Base-by-base conservation (phyloP, 306 rosid species). In the Clitoria ternatea region DNA sequence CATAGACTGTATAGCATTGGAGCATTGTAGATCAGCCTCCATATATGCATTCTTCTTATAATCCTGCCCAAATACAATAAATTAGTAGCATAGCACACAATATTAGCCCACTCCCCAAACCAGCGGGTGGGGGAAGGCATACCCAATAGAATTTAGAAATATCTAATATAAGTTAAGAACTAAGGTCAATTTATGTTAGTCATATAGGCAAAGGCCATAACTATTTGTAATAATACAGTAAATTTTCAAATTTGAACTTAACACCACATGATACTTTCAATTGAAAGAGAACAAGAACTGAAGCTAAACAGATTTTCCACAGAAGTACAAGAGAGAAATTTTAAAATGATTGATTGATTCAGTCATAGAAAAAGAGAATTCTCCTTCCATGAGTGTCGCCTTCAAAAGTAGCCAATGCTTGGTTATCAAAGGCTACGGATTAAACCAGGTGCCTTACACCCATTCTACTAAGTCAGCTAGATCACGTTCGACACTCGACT, bases 1-100 rank as follows among this genome's bases (percentile, higher is more conserved):
- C 97, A 91, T 91, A 74, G 79, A 85, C 52, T 79, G 97, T 64
- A 89, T 74, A 17, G 91, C 87, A 84, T 77, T 85, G 42, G 91
- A 74, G 81, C 91, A 89, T 30, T 53, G 92, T 81, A 83, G 43
- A 36, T 89, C 96, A 50, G 97, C 97, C 87, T 89, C 93, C 88
- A 84, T 74, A 82, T 78, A 91, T 13, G 90, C 89, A 77, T 59
- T 85, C 71, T 72, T 82, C 77, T 83, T 89, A 70, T 84, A 91
- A 77, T 91, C 96, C 97, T 91, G 85, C 62, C 53, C 66, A 6
- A 12, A 63, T 26, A 17, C 72, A 82, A 78, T 69, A 33, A 64
- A 68, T 53, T 15, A 69, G 79, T 3, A 20, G 30, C 42, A 54
- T 7, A 5, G 33, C 70, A 66, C 14, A 62, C 15, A 2, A 24